These are phyloP conservation scores for Suillus cothurnatus DNA, from an alignment of 768 basidiomycete species.

Conservation along the genomic window DNA sequence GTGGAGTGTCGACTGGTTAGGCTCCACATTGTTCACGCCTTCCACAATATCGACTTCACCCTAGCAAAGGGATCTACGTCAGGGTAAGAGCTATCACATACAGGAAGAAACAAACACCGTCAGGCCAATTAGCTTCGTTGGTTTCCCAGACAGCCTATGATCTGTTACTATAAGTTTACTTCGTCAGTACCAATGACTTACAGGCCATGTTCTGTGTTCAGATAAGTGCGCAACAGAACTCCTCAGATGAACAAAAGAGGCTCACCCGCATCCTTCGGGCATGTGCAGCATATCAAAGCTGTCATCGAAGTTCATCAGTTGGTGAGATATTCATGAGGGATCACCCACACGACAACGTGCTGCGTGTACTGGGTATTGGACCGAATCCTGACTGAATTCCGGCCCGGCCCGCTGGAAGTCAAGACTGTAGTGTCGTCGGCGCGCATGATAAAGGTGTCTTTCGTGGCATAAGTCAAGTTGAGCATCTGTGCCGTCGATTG, in stretches of 20 bases:
- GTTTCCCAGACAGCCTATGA: slow-evolving; percentile 33
- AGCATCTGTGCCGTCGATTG: slow-evolving; percentile 27
- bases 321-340: not conserved
- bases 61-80: slow-evolving; percentile 16
- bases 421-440: slow-evolving; percentile 39
- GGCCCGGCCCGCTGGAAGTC: slow-evolving; percentile 29
- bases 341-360: slow-evolving; percentile 36
- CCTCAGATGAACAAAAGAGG: not conserved
- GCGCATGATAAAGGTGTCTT: slow-evolving; percentile 36
- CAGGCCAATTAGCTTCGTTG: slow-evolving; percentile 25
- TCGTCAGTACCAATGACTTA: slow-evolving; percentile 13
- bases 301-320: not conserved
- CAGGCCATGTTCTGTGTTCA: slow-evolving; percentile 38
- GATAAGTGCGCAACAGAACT: not conserved
- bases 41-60: slow-evolving; percentile 36
- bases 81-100: not conserved
- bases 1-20: slow-evolving; percentile 58
- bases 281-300: slow-evolving; percentile 40
- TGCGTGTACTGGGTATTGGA: slow-evolving; percentile 33
- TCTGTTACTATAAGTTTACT: not conserved
- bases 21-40: slow-evolving; percentile 53
- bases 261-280: slow-evolving; percentile 38
- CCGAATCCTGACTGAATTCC: slow-evolving; percentile 40
- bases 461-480: slow-evolving; percentile 30
- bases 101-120: slow-evolving; percentile 19